phyloP scores from a whole-genome alignment of 306 rosid species.

The Sophora flavescens region DNA sequence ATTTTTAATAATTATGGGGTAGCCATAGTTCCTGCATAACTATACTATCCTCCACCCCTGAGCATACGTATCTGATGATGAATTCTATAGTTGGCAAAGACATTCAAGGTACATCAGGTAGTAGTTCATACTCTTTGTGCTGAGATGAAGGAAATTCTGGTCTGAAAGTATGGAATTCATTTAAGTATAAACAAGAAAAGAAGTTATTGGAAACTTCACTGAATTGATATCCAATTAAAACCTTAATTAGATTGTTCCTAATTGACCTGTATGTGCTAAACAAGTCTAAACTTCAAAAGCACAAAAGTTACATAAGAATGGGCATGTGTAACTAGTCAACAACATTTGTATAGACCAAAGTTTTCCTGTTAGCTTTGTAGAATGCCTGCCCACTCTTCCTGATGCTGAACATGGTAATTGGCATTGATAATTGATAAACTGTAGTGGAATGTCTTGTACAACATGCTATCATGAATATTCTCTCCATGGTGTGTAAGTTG shows the following conservation, averaged over 20 bases:
- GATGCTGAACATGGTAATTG: background rate
- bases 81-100: slow-evolving; percentile 60
- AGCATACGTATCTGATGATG: slow-evolving; percentile 48
- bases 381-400: background rate
- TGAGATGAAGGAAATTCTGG: slow-evolving; percentile 58
- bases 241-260: background rate
- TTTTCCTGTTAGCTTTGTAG: background rate
- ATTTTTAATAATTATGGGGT: no score
- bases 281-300: no score
- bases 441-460: background rate
- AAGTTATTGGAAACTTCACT: slow-evolving; percentile 45
- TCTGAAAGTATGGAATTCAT: slow-evolving; percentile 61
- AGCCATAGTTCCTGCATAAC: no score
- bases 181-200: slow-evolving; percentile 52
- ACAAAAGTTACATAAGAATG: background rate
- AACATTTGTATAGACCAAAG: background rate
- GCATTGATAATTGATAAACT: background rate
- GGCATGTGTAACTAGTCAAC: background rate
- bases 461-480: no score
- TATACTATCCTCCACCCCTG: no score
- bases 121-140: slow-evolving; percentile 62
- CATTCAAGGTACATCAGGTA: slow-evolving; percentile 59
- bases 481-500: no score
- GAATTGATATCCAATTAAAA: background rate
- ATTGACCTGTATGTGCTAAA: background rate